Percentiles rank a stretch among this genome's conserved stretches.
Conservation (phyloP, 2,329 filamentous ascomycete genomes). For the Botrytis elliptica region DNA sequence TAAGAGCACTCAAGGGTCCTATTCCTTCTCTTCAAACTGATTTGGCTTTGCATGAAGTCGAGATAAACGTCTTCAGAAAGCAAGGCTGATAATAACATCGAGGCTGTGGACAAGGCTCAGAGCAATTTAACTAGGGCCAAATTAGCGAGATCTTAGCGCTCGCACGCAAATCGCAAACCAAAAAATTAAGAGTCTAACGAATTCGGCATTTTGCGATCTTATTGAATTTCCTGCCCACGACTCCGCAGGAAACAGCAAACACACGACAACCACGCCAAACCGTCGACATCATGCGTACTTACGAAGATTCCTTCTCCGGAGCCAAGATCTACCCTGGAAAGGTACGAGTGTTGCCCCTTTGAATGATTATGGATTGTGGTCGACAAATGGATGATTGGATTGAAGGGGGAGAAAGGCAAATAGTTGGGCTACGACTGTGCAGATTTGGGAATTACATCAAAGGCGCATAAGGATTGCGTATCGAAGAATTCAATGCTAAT, state of each 20-base stretch:
- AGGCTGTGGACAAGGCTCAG: neutral
- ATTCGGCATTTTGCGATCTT: slow-evolving; percentile 26
- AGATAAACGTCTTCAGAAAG: neutral
- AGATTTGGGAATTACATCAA: neutral
- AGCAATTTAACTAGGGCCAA: slow-evolving; percentile 13
- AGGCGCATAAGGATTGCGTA: neutral
- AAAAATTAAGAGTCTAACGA: slow-evolving; percentile 22
- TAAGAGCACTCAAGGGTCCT: fast-evolving
- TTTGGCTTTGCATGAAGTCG: too few relatives aligned
- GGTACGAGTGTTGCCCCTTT: slow-evolving; percentile 50
- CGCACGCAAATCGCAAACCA: slow-evolving; percentile 17
- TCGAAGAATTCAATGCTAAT: slow-evolving; percentile 31
- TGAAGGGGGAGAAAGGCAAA: slow-evolving; percentile 15
- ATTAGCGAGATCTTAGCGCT: slow-evolving; percentile 21
- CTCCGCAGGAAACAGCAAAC: slow-evolving; percentile 29
- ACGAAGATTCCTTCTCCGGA: slow-evolving; percentile 76
- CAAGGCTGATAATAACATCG: slow-evolving; percentile 14
- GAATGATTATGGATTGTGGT: slow-evolving; percentile 26
- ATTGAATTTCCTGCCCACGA: slow-evolving; percentile 25
- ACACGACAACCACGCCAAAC: slow-evolving; percentile 28
- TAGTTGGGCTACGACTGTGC: neutral
- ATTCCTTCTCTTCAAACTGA: neutral
- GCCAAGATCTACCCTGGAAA: slow-evolving; percentile 79
- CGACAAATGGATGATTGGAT: slow-evolving; percentile 19
- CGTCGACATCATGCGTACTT: slow-evolving; percentile 43